Conservation (phyloP, 2,329 filamentous ascomycete species). For the Akanthomyces dipterigenus region DNA sequence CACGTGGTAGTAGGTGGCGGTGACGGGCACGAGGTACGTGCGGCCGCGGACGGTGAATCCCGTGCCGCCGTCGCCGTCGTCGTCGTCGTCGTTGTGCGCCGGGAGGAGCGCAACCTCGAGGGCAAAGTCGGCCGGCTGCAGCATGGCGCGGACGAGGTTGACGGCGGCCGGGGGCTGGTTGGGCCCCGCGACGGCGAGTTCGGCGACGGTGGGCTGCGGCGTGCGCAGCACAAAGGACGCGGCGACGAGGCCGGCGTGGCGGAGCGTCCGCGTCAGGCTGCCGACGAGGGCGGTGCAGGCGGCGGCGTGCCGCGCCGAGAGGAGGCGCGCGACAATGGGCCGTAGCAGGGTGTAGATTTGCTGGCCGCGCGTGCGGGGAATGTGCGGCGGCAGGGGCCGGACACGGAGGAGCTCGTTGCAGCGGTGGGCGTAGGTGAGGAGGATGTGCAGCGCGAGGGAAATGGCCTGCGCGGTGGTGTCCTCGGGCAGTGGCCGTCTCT, state of each 20-base stretch:
- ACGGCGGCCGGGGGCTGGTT: constrained; percentile 37
- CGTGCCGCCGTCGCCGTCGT: too few relatives aligned
- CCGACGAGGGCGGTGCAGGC: constrained; percentile 36
- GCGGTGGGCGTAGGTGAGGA: constrained; percentile 73
- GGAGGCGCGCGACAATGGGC: constrained; percentile 43
- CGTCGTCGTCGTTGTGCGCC: too few relatives aligned
- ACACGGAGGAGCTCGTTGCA: constrained; percentile 65
- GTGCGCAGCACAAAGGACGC: constrained; percentile 38
- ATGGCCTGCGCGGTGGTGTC: constrained; percentile 57
- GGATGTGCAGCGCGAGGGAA: constrained; percentile 61
- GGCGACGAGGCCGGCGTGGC: constrained; percentile 36
- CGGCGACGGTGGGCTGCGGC: constrained; percentile 24
- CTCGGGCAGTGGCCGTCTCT: constrained; percentile 30
- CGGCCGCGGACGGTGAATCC: constrained; percentile 38
- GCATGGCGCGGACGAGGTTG: constrained; percentile 35
- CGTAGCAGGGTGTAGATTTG: constrained; percentile 44
- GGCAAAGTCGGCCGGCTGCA: constrained; percentile 35
- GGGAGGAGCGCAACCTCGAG: constrained; percentile 42
- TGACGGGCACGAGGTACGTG: constrained; percentile 37
- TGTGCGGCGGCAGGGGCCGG: constrained; percentile 40
- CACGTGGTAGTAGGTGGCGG: constrained; percentile 39
- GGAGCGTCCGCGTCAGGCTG: constrained; percentile 36
- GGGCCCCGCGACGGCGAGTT: constrained; percentile 20
- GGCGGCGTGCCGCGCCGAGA: constrained; percentile 35
- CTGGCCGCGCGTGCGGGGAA: constrained; percentile 30